A percentile compares a stretch with the other conserved stretches of the same genome.
phyloP scores from a whole-genome alignment of 257 asterid species.

The Salvia hispanica region DNA sequence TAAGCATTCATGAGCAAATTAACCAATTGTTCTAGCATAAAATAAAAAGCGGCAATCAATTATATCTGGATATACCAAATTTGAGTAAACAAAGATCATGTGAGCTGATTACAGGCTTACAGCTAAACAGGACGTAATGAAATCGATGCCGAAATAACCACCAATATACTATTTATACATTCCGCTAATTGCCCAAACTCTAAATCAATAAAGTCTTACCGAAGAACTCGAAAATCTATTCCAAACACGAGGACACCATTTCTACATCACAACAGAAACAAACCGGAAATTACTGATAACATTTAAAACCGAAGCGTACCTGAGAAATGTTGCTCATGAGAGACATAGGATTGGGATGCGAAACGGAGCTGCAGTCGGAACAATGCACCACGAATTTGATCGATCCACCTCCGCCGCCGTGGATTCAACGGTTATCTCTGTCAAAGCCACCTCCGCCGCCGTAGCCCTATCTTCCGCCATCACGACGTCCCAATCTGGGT shows the following conservation, averaged over 20 bases:
- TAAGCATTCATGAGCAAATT: neutral
- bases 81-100: conserved; percentile 3
- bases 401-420: conserved; percentile 77
- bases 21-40: neutral
- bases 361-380: conserved; percentile 78
- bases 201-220: neutral
- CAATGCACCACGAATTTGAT: conserved; percentile 74
- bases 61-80: neutral
- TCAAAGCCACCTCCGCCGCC: conserved; percentile 47
- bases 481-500: conserved; percentile 7
- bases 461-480: conserved; percentile 49
- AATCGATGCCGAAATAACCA: conserved; percentile 5
- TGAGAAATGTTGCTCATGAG: conserved; percentile 90
- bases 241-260: conserved; percentile 19
- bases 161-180: neutral
- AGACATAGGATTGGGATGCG: conserved; percentile 76
- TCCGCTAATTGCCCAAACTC: neutral
- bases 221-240: conserved; percentile 13
- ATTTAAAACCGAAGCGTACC: conserved; percentile 38
- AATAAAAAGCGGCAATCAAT: neutral
- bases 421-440: conserved; percentile 69
- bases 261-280: neutral
- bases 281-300: neutral
- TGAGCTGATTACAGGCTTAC: conserved; percentile 1
- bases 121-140: neutral